phyloP scores from a whole-genome alignment of 1,284 basidiomycete genomes.

The Hypsizygus ulmarius region DNA sequence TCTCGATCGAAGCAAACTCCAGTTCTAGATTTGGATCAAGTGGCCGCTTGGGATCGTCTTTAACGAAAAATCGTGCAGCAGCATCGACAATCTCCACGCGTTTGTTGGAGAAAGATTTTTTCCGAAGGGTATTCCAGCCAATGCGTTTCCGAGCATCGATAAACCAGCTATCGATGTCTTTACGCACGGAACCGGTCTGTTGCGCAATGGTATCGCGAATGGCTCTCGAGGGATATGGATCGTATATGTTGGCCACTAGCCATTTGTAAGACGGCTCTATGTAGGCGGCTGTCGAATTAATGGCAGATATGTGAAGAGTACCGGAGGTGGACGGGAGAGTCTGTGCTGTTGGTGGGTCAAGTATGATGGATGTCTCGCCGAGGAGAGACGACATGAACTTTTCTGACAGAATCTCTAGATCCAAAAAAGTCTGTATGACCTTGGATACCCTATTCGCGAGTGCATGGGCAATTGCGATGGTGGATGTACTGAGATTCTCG shows the following conservation, averaged over 20 bases:
- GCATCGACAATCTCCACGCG: slow-evolving; percentile 38
- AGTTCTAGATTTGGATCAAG: slow-evolving; percentile 27
- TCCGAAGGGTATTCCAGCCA: slow-evolving; percentile 48
- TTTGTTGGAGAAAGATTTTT: slow-evolving; percentile 35
- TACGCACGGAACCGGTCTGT: slow-evolving; percentile 20
- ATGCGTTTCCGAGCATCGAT: slow-evolving; percentile 45
- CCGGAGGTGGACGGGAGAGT: not conserved
- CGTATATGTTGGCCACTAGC: slow-evolving; percentile 44
- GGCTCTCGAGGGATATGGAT: slow-evolving; percentile 45
- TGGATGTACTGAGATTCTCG: not conserved
- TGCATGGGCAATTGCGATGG: not conserved
- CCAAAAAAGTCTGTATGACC: slow-evolving; percentile 5
- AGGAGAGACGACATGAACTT: slow-evolving; percentile 7
- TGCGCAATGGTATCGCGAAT: slow-evolving; percentile 29
- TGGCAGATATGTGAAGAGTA: slow-evolving; percentile 7
- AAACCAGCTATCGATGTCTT: slow-evolving; percentile 49
- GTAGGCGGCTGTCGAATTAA: too few species aligned
- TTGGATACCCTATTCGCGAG: slow-evolving; percentile 6
- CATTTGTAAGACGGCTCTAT: slow-evolving; percentile 38
- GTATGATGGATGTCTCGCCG: slow-evolving; percentile 6
- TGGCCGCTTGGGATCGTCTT: slow-evolving; percentile 24
- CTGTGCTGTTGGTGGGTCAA: too few species aligned
- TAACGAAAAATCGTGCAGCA: slow-evolving; percentile 37
- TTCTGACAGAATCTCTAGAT: slow-evolving; percentile 10
- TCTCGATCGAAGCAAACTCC: slow-evolving; percentile 36